Conservation (phyloP, 2,329 filamentous ascomycete genomes). For the Aspergillaceae sp. region DNA sequence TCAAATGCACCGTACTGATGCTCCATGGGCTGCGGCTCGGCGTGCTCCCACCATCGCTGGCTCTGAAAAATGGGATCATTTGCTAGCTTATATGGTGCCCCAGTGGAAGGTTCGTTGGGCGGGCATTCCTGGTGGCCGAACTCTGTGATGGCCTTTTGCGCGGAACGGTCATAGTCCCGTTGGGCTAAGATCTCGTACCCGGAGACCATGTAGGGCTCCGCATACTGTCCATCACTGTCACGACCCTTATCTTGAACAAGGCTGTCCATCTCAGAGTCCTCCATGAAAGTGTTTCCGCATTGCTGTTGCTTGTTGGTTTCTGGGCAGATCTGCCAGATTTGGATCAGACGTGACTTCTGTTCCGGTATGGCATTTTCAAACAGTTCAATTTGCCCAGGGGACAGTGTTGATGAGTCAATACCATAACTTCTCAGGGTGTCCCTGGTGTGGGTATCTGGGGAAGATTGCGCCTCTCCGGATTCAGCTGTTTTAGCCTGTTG, state of each 20-base stretch:
- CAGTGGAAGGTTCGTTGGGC: constrained; percentile 21
- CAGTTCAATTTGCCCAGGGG: constrained; percentile 65
- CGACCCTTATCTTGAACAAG: constrained; percentile 12
- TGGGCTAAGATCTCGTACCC: constrained; percentile 66
- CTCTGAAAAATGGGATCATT: constrained; percentile 36
- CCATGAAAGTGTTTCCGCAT: neutral
- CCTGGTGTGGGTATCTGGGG: constrained; percentile 29
- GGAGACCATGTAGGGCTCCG: constrained; percentile 75
- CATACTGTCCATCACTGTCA: constrained; percentile 31
- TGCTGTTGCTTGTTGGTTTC: constrained; percentile 2
- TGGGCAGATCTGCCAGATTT: constrained; percentile 78
- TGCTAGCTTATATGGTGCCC: constrained; percentile 26
- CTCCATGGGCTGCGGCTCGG: constrained; percentile 23
- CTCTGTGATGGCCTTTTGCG: constrained; percentile 4
- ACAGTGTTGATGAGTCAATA: constrained; percentile 61
- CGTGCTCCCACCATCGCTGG: constrained; percentile 31
- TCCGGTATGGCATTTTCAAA: constrained; percentile 66
- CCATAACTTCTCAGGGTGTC: constrained; percentile 56
- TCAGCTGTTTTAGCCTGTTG: constrained; percentile 22
- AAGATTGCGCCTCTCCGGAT: constrained; percentile 1
- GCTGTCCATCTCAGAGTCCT: constrained; percentile 38
- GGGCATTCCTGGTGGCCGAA: neutral
- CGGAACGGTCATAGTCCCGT: constrained; percentile 49
- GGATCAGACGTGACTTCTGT: constrained; percentile 65
- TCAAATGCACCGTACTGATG: constrained; percentile 32